phyloP scores from a whole-genome alignment of 805 yeast genomes.

The Candida maltosa region DNA sequence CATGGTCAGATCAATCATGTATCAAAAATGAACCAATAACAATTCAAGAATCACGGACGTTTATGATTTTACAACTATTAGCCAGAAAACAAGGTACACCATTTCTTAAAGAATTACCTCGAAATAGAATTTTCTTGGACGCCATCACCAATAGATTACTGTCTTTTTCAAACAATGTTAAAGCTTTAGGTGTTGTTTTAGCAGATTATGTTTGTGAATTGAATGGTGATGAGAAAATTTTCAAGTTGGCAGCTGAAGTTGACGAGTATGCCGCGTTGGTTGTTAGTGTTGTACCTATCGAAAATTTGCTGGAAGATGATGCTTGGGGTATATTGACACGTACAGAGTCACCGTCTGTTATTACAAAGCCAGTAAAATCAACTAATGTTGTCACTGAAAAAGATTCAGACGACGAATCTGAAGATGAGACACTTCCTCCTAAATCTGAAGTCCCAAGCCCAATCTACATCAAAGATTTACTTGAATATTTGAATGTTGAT shows the following conservation, averaged over 20 bases:
- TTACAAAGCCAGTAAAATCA: constrained; percentile 5
- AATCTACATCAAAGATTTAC: constrained; percentile 69
- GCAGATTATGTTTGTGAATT: constrained; percentile 48
- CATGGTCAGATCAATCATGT: constrained; percentile 24
- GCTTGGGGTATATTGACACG: constrained; percentile 19
- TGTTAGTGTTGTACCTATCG: constrained; percentile 9
- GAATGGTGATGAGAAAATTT: constrained; percentile 26
- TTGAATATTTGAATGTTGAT: constrained; percentile 51
- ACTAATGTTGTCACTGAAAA: neutral
- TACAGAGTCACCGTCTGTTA: no score
- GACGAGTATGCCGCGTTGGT: constrained; percentile 22
- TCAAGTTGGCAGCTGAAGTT: constrained; percentile 24
- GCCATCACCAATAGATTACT: constrained; percentile 55
- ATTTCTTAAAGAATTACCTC: constrained; percentile 26
- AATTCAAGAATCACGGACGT: constrained; percentile 48
- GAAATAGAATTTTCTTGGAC: constrained; percentile 38
- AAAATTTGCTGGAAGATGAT: constrained; percentile 6
- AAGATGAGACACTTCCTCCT: constrained; percentile 42
- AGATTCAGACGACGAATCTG: constrained; percentile 19
- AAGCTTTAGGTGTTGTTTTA: constrained; percentile 53
- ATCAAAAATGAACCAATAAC: constrained; percentile 38
- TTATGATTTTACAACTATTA: constrained; percentile 38
- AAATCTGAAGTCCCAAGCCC: constrained; percentile 43
- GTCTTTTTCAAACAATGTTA: constrained; percentile 41
- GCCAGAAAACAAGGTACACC: constrained; percentile 11